Evolutionary conservation across 495 filamentous ascomycete genomes (phyloP).

Genomic region (Lasiosphaeria hispida): DNA sequence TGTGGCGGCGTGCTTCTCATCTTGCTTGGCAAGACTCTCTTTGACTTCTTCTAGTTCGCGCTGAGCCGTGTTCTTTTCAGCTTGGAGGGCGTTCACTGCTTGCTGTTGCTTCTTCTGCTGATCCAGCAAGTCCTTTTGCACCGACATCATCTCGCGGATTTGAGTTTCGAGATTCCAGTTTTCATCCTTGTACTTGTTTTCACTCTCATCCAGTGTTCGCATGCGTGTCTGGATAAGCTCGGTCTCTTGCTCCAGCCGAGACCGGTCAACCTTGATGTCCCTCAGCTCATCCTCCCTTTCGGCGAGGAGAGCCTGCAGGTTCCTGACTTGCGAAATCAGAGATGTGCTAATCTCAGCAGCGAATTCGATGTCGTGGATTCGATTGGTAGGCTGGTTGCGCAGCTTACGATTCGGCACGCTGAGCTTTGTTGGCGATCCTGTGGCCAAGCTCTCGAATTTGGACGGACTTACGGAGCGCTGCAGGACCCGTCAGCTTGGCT

Average conservation of each 20-base stretch:
- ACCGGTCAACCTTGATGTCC: conserved; percentile 66
- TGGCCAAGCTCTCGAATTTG: conserved; percentile 80
- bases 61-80: conserved; percentile 74
- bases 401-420: conserved; percentile 79
- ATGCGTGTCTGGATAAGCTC: conserved; percentile 77
- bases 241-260: conserved; percentile 74
- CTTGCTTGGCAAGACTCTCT: conserved; percentile 68
- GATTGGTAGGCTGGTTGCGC: conserved; percentile 82
- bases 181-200: conserved; percentile 93
- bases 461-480: conserved; percentile 72
- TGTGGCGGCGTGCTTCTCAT: conserved; percentile 70
- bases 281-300: conserved; percentile 87
- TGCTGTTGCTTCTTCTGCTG: conserved; percentile 78
- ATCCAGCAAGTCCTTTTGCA: conserved; percentile 67
- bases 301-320: conserved; percentile 74
- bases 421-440: conserved; percentile 84
- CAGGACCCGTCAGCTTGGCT: conserved; percentile 21
- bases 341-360: conserved; percentile 93
- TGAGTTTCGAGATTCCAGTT: conserved; percentile 95
- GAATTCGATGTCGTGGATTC: conserved; percentile 92
- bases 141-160: conserved; percentile 73
- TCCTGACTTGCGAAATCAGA: conserved; percentile 82
- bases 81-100: conserved; percentile 59
- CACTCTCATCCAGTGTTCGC: conserved; percentile 81
- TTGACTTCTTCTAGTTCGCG: conserved; percentile 87